Conservation (phyloP, 1,139 yeast genomes). For the Zygosaccharomyces pseudobailii region DNA sequence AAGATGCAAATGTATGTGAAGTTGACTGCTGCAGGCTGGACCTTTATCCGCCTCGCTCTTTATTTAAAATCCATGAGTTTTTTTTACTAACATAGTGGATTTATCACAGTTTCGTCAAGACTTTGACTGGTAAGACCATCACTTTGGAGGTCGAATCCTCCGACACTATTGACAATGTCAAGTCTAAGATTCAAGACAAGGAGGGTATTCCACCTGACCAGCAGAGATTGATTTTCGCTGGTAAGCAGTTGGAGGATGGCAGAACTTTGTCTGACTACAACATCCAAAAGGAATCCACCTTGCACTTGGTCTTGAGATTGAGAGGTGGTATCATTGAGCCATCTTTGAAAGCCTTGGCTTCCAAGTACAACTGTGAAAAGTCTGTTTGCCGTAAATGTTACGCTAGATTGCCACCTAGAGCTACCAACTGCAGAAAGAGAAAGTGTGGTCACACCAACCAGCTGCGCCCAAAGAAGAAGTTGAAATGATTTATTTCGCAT, state of each 20-base stretch:
- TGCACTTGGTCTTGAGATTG: constrained; percentile 82
- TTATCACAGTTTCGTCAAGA: constrained; percentile 71
- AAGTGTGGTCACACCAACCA: constrained; percentile 99
- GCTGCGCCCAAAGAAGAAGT: constrained; percentile 99
- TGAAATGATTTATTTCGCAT: constrained; percentile 63
- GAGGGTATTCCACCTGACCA: constrained; percentile 96
- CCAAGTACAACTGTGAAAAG: constrained; percentile 99
- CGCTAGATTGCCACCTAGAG: constrained; percentile 99
- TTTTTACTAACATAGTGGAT: constrained; percentile 17
- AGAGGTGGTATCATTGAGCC: constrained; percentile 99
- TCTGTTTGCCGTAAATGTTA: constrained; percentile 99
- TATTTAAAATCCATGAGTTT: not conserved
- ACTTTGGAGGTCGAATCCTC: constrained; percentile 93
- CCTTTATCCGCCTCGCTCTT: not conserved
- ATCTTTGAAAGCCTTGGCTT: constrained; percentile 97
- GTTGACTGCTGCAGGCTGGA: not conserved
- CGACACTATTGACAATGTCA: constrained; percentile 91
- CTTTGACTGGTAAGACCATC: constrained; percentile 85
- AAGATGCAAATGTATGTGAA: constrained; percentile 34
- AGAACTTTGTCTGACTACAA: constrained; percentile 91
- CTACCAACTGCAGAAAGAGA: constrained; percentile 99
- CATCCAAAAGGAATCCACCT: constrained; percentile 90
- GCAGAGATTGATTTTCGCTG: constrained; percentile 89
- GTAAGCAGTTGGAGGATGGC: constrained; percentile 92
- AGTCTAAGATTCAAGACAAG: constrained; percentile 90